Conservation (phyloP, 2,329 filamentous ascomycete genomes). For the Fusarium nodosum region DNA sequence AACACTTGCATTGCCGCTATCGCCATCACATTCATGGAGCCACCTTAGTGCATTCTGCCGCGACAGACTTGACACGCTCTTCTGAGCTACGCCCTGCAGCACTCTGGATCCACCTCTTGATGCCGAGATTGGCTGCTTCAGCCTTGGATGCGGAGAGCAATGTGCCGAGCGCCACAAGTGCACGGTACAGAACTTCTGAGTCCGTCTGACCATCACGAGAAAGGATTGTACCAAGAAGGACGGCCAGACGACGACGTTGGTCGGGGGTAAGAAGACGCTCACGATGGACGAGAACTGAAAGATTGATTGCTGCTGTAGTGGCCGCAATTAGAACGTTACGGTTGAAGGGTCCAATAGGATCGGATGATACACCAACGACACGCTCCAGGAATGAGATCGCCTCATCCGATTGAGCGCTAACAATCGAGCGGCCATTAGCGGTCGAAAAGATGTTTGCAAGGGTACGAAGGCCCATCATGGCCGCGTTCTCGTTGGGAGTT, state of each 20-base stretch:
- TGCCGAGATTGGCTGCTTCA: constrained; percentile 59
- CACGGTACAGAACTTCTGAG: constrained; percentile 85
- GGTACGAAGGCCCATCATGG: constrained; percentile 86
- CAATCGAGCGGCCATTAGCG: constrained; percentile 75
- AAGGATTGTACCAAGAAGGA: constrained; percentile 74
- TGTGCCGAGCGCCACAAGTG: constrained; percentile 86
- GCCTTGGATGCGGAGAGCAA: constrained; percentile 67
- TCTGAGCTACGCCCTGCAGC: constrained; percentile 60
- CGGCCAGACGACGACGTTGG: constrained; percentile 63
- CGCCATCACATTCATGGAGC: constrained; percentile 27
- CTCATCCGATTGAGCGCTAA: constrained; percentile 69
- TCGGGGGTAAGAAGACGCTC: constrained; percentile 57
- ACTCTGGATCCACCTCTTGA: constrained; percentile 57
- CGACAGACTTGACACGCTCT: constrained; percentile 60
- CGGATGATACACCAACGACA: constrained; percentile 66
- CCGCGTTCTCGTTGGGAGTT: constrained; percentile 79
- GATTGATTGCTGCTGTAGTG: constrained; percentile 87
- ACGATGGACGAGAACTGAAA: constrained; percentile 76
- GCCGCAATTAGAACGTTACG: constrained; percentile 86
- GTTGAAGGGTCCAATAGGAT: constrained; percentile 70
- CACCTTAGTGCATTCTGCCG: constrained; percentile 38
- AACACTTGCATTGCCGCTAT: constrained; percentile 24
- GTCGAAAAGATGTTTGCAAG: constrained; percentile 88
- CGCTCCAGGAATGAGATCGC: constrained; percentile 74
- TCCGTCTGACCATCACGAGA: constrained; percentile 72